A percentile compares a stretch with the other conserved stretches of the same genome.
Conservation (phyloP, 2,329 filamentous ascomycete species). For the Nigrospora osmanthi region DNA sequence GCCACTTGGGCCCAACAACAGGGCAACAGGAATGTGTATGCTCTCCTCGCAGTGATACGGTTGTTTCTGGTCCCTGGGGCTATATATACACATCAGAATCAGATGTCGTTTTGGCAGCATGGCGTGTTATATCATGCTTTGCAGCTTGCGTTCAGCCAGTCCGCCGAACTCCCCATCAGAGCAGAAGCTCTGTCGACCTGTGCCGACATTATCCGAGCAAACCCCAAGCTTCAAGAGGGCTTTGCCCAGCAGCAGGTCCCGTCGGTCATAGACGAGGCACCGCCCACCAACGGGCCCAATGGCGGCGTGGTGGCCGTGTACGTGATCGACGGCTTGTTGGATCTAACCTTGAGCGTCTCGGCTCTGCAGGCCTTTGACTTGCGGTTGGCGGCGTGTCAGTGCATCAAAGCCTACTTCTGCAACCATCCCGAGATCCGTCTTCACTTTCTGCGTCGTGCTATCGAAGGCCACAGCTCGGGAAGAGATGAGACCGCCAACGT, state of each 20-base stretch:
- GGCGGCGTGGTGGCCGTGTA: slow-evolving; percentile 62
- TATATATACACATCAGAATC: slow-evolving; percentile 72
- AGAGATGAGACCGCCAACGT: slow-evolving; percentile 83
- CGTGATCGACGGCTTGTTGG: slow-evolving; percentile 87
- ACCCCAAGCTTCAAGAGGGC: slow-evolving; percentile 71
- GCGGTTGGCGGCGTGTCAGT: slow-evolving; percentile 78
- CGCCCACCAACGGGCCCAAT: slow-evolving; percentile 24
- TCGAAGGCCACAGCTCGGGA: slow-evolving; percentile 74
- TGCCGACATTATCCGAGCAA: slow-evolving; percentile 81
- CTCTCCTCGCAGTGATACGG: slow-evolving; percentile 76
- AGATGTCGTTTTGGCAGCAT: slow-evolving; percentile 76
- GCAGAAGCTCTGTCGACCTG: slow-evolving; percentile 81
- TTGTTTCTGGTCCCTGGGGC: slow-evolving; percentile 81
- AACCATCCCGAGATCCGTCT: slow-evolving; percentile 72
- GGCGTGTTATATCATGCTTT: slow-evolving; percentile 73
- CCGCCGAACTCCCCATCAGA: slow-evolving; percentile 68
- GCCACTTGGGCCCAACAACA: slow-evolving; percentile 71
- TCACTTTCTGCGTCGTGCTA: slow-evolving; percentile 82
- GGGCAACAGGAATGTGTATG: slow-evolving; percentile 85
- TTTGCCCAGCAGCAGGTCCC: slow-evolving; percentile 83
- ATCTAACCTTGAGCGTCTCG: slow-evolving; percentile 66
- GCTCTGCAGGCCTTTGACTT: slow-evolving; percentile 66
- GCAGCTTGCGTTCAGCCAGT: slow-evolving; percentile 71
- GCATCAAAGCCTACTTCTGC: slow-evolving; percentile 86
- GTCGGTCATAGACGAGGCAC: slow-evolving; percentile 39